Evolutionary conservation across 2,329 filamentous ascomycete genomes (phyloP), one percentile per base, ranked within the genome.

Genomic region (Ophiostoma quercus): DNA sequence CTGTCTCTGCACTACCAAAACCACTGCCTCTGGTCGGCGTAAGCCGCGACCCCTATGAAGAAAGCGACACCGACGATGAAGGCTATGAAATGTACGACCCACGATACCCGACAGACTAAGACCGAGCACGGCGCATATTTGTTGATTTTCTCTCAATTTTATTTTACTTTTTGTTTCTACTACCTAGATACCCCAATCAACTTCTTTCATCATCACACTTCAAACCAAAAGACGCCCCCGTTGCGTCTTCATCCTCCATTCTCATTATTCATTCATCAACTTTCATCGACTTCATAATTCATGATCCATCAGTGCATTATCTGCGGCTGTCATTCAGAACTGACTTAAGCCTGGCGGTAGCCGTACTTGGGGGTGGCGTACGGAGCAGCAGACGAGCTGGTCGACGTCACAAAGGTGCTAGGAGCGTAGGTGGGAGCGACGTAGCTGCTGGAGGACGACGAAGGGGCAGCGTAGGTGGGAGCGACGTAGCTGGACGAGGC

Each of bases 1-100:
- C 37, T 6, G 19, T 57, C 11, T 1, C 54, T 25, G 14, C 67
- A 11, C 29, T 51, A 7, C 66, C 67, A 1, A 51, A 39, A 37
- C 69, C 62, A 11, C 37, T 43, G 22, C 65, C 51, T 2, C 41
- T 69, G 3, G 69, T 66, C 1, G 66, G n/a, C 3, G 57, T 37
- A 7, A 22, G n/a, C 0, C 54, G 16, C 12, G 62, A 41, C 19
- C 73, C 16, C 2, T 29, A 16, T 37, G 71, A 71, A 1, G 86
- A 89, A 76, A 88, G 86, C 73, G 87, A 90, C 74, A 88, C 84
- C 1, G 90, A 91, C 68, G 89, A 90, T 72, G 90, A 92, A 74
- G 88, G 85, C 1, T 91, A 92, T 76, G 86, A 90, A 73, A 82
- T 89, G 67, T 91, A 91, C 76, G 82, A 89, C 73, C 87, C 87